Percentiles rank a stretch among this genome's conserved stretches.
These are phyloP conservation scores for Drechslerella dactyloides DNA, from an alignment of 2,329 filamentous ascomycete genomes.

Conservation along the genomic window DNA sequence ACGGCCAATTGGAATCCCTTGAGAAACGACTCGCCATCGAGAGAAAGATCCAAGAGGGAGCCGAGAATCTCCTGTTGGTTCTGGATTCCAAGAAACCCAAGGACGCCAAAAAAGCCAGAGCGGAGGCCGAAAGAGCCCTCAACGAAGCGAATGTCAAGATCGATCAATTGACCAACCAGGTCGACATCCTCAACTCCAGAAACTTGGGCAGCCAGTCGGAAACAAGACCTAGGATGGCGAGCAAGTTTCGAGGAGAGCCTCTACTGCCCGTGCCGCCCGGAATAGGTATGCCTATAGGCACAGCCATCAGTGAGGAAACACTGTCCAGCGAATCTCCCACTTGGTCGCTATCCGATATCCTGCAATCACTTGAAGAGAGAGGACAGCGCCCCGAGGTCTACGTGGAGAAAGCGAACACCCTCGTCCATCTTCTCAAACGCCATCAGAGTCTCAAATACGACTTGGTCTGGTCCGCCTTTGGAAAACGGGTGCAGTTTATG, in stretches of 20 bases:
- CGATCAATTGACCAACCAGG: constrained; percentile 68
- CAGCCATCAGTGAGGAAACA: constrained; percentile 31
- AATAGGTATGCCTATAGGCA: constrained; percentile 24
- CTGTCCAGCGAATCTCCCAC: constrained; percentile 76
- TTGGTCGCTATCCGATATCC: constrained; percentile 83
- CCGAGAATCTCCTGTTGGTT: constrained; percentile 96
- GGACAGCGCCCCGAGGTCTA: constrained; percentile 94
- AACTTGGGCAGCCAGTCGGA: constrained; percentile 39
- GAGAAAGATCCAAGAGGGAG: constrained; percentile 96
- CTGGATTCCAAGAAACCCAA: constrained; percentile 94
- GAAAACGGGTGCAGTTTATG: constrained; percentile 91
- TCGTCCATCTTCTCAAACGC: constrained; percentile 95
- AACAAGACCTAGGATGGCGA: constrained; percentile 54
- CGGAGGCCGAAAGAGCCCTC: constrained; percentile 82
- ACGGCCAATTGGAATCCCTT: constrained; percentile 58
- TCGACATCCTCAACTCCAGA: constrained; percentile 59
- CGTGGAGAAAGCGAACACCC: constrained; percentile 84
- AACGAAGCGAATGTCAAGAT: constrained; percentile 81
- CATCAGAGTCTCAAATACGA: constrained; percentile 95
- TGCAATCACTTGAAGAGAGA: constrained; percentile 86
- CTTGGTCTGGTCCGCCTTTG: constrained; percentile 93
- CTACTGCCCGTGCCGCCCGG: constrained; percentile 43
- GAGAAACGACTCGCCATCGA: constrained; percentile 90
- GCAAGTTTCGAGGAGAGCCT: constrained; percentile 48
- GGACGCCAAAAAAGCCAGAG: constrained; percentile 84